phyloP scores from a whole-genome alignment of 257 asterid species.

The Petunia axillaris region DNA sequence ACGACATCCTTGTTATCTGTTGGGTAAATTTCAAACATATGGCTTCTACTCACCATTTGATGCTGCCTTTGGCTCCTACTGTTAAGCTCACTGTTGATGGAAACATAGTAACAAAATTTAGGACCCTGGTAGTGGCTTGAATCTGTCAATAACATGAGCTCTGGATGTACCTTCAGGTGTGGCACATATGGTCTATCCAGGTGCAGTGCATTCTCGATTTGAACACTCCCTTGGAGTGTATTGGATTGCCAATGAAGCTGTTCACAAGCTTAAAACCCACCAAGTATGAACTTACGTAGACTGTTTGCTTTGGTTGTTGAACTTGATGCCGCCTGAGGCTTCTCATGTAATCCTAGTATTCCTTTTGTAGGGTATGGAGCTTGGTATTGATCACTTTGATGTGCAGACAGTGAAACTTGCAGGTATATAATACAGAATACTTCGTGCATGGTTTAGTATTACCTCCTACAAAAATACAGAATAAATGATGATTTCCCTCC shows the following conservation, averaged over 20 bases:
- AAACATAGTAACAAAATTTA: background rate
- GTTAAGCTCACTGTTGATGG: background rate
- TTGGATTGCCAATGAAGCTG: conserved; percentile 89
- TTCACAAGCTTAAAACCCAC: conserved; percentile 65
- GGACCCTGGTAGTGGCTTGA: background rate
- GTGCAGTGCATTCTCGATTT: conserved; percentile 75
- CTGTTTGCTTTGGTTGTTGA: conserved; percentile 11
- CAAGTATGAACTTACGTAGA: conserved; percentile 47
- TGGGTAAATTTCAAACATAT: background rate
- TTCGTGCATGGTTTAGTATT: conserved; percentile 23
- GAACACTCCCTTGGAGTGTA: conserved; percentile 96
- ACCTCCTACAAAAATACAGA: conserved; percentile 17
- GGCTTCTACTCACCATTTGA: background rate
- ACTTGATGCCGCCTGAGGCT: conserved; percentile 3
- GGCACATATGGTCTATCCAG: conserved; percentile 90
- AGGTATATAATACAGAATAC: conserved; percentile 45
- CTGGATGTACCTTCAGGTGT: conserved; percentile 52
- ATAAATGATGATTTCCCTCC: conserved; percentile 30
- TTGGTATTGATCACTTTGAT: conserved; percentile 82
- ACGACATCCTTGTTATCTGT: background rate
- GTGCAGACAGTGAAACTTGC: conserved; percentile 86
- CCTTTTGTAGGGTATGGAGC: conserved; percentile 77
- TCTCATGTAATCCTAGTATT: conserved; percentile 12
- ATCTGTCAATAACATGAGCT: conserved; percentile 18
- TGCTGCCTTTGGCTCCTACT: background rate